These are phyloP conservation scores for Syncephalastrum monosporum DNA, from an alignment of 371 early-diverging fungal genomes.

Conservation along the genomic window DNA sequence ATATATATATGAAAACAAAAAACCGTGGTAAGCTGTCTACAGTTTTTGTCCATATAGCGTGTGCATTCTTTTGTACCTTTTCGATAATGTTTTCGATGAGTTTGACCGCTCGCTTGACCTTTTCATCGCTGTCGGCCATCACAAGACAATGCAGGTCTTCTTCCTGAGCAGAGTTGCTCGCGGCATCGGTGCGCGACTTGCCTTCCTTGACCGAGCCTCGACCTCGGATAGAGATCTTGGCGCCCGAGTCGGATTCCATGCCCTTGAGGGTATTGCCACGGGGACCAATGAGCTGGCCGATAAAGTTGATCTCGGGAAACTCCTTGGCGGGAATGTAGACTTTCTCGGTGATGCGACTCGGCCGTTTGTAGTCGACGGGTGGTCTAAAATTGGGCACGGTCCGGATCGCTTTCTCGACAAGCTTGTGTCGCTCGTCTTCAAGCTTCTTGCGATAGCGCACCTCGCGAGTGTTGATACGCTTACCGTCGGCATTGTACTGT, in stretches of 20 bases:
- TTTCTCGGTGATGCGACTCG: conserved; percentile 84
- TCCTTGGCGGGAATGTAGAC: conserved; percentile 95
- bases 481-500: conserved; percentile 86
- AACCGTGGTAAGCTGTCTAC: no score
- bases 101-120: conserved; percentile 82
- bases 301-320: conserved; percentile 96
- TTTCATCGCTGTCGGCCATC: conserved; percentile 87
- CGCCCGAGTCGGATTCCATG: conserved; percentile 91
- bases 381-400: conserved; percentile 83
- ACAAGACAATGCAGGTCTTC: conserved; percentile 95
- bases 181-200: conserved; percentile 70
- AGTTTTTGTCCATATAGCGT: no score
- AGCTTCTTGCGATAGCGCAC: conserved; percentile 85
- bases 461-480: conserved; percentile 94
- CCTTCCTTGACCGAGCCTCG: conserved; percentile 97
- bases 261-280: conserved; percentile 95
- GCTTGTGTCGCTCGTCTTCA: conserved; percentile 90
- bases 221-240: conserved; percentile 96
- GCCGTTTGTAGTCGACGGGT: conserved; percentile 87
- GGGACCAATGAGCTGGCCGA: conserved; percentile 95
- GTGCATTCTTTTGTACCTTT: conserved; percentile 56
- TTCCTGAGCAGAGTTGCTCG: conserved; percentile 77
- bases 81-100: conserved; percentile 92
- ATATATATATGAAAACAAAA: conserved; percentile 14
- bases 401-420: conserved; percentile 81